phyloP scores from a whole-genome alignment of 352 stramenopile species.

The Thraustochytrium sp. region DNA sequence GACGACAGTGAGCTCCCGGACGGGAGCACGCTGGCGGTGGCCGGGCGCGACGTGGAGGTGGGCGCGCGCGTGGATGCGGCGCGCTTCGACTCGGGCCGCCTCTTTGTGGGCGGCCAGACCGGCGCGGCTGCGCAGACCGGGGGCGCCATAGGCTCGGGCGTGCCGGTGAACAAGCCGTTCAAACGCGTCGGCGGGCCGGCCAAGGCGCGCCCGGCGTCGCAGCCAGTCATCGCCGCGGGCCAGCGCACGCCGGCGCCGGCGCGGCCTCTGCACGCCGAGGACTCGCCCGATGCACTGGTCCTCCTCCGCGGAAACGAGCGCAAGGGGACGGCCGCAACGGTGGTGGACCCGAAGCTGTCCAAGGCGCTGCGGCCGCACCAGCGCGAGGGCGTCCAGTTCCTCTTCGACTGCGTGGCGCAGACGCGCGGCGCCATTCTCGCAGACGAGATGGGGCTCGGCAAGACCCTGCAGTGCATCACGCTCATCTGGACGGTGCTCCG shows the following conservation, averaged over 20 bases:
- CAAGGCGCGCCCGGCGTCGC: background rate
- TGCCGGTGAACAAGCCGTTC: background rate
- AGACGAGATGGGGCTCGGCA: slow-evolving; percentile 61
- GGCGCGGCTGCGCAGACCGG: background rate
- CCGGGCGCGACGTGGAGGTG: slow-evolving; percentile 30
- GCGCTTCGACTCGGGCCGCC: slow-evolving; percentile 39
- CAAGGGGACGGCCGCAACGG: slow-evolving; percentile 46
- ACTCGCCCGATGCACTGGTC: background rate
- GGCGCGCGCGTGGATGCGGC: background rate
- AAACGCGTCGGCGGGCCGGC: background rate
- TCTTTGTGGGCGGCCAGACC: slow-evolving; percentile 33
- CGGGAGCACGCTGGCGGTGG: slow-evolving; percentile 17
- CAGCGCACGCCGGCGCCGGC: background rate
- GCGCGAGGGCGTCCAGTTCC: slow-evolving; percentile 90
- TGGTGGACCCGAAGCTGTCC: slow-evolving; percentile 79
- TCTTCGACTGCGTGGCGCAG: slow-evolving; percentile 69
- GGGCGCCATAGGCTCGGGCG: too few species aligned
- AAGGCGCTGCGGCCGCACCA: slow-evolving; percentile 92
- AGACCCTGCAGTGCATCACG: slow-evolving; percentile 62
- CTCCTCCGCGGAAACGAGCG: background rate
- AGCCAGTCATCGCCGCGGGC: background rate
- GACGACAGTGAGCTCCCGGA: background rate
- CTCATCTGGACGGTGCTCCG: slow-evolving; percentile 68
- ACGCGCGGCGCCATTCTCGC: slow-evolving; percentile 48
- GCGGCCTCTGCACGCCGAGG: background rate